Base-by-base conservation (phyloP, 2,329 filamentous ascomycete genomes). In the Trichophyton verrucosum region DNA sequence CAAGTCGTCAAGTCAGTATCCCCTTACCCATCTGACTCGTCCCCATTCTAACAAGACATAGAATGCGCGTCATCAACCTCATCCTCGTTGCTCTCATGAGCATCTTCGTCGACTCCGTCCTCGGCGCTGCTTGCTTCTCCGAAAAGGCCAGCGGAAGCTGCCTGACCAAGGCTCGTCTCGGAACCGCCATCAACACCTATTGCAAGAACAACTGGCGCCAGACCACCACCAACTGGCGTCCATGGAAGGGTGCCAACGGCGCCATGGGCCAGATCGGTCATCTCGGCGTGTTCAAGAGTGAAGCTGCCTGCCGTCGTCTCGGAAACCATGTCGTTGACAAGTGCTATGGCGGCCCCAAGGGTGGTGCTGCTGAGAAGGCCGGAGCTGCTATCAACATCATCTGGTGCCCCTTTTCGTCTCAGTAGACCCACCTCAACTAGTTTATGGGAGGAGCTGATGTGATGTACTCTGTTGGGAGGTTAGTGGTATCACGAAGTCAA, bases 21-120 rank as follows among this genome's bases (percentile, higher is more conserved):
- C 33, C 33, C 27, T 8, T 30, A 30, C 27, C 27, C 27, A 7
- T 30, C 6, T 30, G 27, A 30, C 6, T 13, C 33, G 13, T 38
- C 33, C 3, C 9, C 33, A 13, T 9, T 38, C 33, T 38, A 38
- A 38, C 33, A 38, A 38, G 33, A 38, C 2, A 38, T 38, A 38
- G 33, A 38, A 56, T 56, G 53, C 53, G 53, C n/a, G 38, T 56
- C 53, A 17, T 13, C 27, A 42, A 20, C 38, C 4, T 46, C 56
- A 30, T 58, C 56, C 56, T 58, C 56, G 36, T 27, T 15, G 57
- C 57, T 46, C 57, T 58, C 24, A 30, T 46, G 36, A 44, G 57
- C 57, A 30, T 44, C 15, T 49, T 59, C 44, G 9, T 49, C 57
- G 44, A 47, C 57, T 15, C 42, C 42, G 40, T 44, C 40, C n/a